phyloP scores from a whole-genome alignment of 1,284 basidiomycete species.

The Cryptococcus sp. region DNA sequence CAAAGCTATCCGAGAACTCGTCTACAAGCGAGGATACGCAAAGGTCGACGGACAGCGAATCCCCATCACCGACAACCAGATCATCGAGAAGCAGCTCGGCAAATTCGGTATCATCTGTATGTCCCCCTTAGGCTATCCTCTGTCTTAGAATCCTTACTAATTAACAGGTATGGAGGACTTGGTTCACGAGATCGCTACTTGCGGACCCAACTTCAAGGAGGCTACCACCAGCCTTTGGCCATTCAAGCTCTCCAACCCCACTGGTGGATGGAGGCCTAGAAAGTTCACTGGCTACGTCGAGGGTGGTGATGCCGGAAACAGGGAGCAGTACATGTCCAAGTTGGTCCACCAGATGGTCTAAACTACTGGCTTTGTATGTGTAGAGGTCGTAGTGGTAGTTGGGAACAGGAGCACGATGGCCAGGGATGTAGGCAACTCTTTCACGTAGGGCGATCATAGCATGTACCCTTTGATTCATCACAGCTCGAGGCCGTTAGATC shows the following conservation, averaged over 20 bases:
- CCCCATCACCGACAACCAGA: conserved; percentile 85
- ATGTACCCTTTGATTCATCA: too few relatives aligned
- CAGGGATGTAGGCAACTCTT: too few relatives aligned
- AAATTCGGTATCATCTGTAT: conserved; percentile 90
- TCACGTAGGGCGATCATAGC: too few relatives aligned
- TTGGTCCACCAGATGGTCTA: conserved; percentile 97
- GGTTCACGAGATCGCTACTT: conserved; percentile 93
- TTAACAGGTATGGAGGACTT: conserved; percentile 74
- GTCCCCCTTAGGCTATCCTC: not conserved
- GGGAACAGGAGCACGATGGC: too few relatives aligned
- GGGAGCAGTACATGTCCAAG: conserved; percentile 93
- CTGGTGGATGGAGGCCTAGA: conserved; percentile 91
- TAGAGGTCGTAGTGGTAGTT: too few relatives aligned
- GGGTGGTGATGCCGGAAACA: conserved; percentile 90
- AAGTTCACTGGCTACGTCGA: conserved; percentile 95
- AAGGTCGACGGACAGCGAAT: conserved; percentile 98
- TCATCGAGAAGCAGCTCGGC: conserved; percentile 90
- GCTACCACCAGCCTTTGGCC: conserved; percentile 97
- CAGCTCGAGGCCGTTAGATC: too few relatives aligned
- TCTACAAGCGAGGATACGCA: conserved; percentile 99
- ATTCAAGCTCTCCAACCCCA: conserved; percentile 99
- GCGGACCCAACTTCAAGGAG: conserved; percentile 99
- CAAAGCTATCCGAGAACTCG: conserved; percentile 92
- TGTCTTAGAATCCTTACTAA: not conserved
- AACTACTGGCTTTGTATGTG: conserved; percentile 11